These are phyloP conservation scores for Solanum chilense DNA, from an alignment of 257 asterid species.

Conservation along the genomic window DNA sequence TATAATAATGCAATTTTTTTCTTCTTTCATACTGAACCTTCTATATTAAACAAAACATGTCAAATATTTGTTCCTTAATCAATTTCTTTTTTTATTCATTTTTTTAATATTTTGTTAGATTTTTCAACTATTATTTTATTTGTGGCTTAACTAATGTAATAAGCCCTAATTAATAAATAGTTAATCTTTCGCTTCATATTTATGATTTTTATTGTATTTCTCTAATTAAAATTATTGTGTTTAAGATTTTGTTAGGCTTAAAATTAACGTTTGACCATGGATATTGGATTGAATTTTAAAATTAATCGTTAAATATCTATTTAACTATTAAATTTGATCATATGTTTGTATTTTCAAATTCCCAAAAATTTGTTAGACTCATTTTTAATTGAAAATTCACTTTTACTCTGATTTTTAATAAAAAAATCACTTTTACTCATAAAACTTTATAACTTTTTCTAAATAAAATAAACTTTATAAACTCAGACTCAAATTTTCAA, in stretches of 20 bases:
- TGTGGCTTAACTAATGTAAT: neutral
- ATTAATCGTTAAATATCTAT: no score
- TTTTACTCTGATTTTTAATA: neutral
- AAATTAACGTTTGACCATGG: no score
- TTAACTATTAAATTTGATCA: no score
- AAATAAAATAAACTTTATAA: neutral
- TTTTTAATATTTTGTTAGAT: neutral
- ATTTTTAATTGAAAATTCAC: neutral
- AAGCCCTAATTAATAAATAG: neutral
- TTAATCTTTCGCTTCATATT: no score
- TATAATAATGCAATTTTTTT: neutral
- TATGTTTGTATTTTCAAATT: no score
- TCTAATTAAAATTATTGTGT: no score
- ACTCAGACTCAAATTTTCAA: neutral
- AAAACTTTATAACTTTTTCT: rapidly evolving
- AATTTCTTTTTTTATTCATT: neutral
- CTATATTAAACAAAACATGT: neutral
- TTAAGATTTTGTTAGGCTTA: no score
- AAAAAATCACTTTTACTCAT: neutral
- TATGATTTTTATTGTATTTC: no score
- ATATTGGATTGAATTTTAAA: no score
- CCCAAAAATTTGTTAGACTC: neutral
- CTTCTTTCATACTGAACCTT: neutral
- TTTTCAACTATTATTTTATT: neutral
- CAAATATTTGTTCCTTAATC: neutral